Conservation (phyloP, 495 filamentous ascomycete genomes). For the Penicillium egyptiacum region DNA sequence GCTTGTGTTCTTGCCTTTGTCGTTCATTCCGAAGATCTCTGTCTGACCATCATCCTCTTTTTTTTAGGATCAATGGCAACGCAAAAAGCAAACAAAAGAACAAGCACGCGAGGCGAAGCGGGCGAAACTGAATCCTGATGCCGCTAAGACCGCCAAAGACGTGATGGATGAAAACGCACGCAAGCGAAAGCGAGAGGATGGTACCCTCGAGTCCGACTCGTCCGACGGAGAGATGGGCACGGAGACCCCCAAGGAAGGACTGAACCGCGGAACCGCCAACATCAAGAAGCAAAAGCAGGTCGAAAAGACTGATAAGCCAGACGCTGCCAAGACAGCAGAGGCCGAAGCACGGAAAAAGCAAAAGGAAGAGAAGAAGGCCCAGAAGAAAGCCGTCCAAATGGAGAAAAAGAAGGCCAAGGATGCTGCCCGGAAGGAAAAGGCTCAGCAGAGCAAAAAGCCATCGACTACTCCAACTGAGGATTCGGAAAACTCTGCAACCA, state of each 20-base stretch:
- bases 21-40: conserved; percentile 16
- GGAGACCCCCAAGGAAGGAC: conserved; percentile 42
- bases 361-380: conserved; percentile 50
- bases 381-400: conserved; percentile 51
- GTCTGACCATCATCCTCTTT: conserved; percentile 40
- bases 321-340: conserved; percentile 35
- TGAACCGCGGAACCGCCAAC: conserved; percentile 39
- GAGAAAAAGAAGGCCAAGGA: conserved; percentile 52
- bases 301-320: conserved; percentile 33
- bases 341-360: conserved; percentile 42
- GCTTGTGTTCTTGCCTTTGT: conserved; percentile 6
- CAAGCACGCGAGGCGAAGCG: conserved; percentile 71
- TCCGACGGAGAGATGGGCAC: conserved; percentile 48
- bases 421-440: conserved; percentile 44
- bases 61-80: conserved; percentile 77
- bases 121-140: conserved; percentile 85
- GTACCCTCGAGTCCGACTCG: conserved; percentile 41
- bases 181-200: conserved; percentile 65
- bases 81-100: conserved; percentile 85
- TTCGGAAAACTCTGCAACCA: conserved; percentile 21
- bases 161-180: conserved; percentile 76
- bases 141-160: conserved; percentile 76
- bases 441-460: conserved; percentile 41
- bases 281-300: conserved; percentile 29
- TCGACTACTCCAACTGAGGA: conserved; percentile 18